Evolutionary conservation across 2,329 filamentous ascomycete species (phyloP).

Genomic region (Epichloe bromicola): DNA sequence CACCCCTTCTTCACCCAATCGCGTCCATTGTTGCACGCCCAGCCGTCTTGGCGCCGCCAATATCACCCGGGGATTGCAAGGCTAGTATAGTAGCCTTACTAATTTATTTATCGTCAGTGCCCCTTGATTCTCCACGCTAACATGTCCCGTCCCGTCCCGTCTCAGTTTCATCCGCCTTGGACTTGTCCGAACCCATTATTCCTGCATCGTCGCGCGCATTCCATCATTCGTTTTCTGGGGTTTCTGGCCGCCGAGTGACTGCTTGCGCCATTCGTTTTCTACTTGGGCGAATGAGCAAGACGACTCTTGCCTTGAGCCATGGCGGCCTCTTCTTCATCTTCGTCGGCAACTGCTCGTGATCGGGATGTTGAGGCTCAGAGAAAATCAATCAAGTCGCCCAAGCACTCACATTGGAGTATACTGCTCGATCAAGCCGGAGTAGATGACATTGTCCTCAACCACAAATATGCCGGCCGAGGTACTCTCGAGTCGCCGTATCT

Average conservation of each 20-base stretch:
- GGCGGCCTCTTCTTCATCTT: slow-evolving; percentile 3
- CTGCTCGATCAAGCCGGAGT: slow-evolving; percentile 46
- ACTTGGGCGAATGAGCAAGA: background rate
- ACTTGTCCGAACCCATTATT: background rate
- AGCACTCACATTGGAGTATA: slow-evolving; percentile 34
- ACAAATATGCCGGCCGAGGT: slow-evolving; percentile 46
- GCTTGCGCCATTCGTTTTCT: background rate
- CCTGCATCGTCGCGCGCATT: background rate
- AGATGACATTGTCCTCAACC: slow-evolving; percentile 40
- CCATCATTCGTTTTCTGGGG: background rate
- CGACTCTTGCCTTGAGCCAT: background rate
- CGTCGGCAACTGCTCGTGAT: slow-evolving; percentile 13
- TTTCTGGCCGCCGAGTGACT: background rate
- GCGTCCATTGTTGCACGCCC: too few species aligned
- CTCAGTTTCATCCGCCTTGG: background rate
- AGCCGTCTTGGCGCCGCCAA: too few species aligned
- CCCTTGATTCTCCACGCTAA: too few species aligned
- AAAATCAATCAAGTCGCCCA: slow-evolving; percentile 13
- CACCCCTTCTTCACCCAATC: too few species aligned
- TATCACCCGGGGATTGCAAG: too few species aligned
- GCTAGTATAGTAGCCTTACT: too few species aligned
- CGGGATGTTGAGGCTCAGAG: slow-evolving; percentile 30
- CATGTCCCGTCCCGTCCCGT: too few species aligned
- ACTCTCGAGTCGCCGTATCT: slow-evolving; percentile 54
- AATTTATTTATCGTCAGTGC: too few species aligned